Evolutionary conservation across 2,329 filamentous ascomycete genomes (phyloP), one percentile per base, ranked within the genome.

Genomic region (Fusarium nelsonii): DNA sequence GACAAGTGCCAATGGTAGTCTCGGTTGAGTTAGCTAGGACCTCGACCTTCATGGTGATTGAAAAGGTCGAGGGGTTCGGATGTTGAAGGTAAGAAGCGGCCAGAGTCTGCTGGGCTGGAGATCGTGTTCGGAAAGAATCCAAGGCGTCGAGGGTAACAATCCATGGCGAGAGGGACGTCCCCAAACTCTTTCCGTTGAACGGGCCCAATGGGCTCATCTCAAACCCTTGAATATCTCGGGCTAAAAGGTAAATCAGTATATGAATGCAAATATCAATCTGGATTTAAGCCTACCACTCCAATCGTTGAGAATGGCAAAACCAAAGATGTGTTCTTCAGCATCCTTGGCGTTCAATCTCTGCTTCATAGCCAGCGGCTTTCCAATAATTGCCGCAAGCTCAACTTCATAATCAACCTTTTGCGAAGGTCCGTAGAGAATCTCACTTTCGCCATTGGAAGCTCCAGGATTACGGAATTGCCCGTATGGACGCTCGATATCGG

Each of bases 151-250:
- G 78, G 0, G 87, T 88, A 5, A 90, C 76, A 14, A 90, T 78
- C 88, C 88, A 91, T 0, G 88, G 87, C 0, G 85, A 87, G 23
- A 91, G 85, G 1, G 82, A 83, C 0, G 87, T 90, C 8, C 82
- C 84, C 43, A 90, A 88, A 33, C 83, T 85, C 74, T 91, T 91
- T 4, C 84, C 83, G 51, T 89, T 88, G 53, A 90, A 82, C 0
- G 88, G 88, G 0, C 88, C 88, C 0, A 90, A 77, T 0, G 87
- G 87, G 4, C 79, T 80, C 87, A 90, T 90, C 69, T 90, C 88
- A 23, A 87, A 79, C 0, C 77, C 82, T 74, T 90, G 88, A 20
- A 91, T 87, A 72, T 90, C 88, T n/a, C 88, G 80, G 20, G 87
- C 85, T 78, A 54, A 58, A 36, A 8, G 2, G 0, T 3, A 4